Percentiles rank a stretch among this genome's conserved stretches.
Evolutionary conservation across 257 asterid genomes (phyloP).

Genomic region (Penstemon eatonii): DNA sequence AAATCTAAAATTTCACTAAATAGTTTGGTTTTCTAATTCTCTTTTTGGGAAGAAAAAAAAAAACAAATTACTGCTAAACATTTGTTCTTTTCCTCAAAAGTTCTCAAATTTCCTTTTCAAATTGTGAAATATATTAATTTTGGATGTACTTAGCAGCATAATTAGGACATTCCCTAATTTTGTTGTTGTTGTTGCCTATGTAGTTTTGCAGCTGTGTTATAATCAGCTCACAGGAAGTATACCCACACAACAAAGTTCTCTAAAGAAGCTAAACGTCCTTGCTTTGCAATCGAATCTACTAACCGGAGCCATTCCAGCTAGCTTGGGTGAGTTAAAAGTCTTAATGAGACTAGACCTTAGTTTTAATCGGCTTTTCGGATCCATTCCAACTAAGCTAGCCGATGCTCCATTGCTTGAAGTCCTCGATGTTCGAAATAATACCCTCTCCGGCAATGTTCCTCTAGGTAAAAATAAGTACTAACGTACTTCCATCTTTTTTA

Average conservation of each 20-base stretch:
- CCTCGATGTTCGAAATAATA: constrained; percentile 72
- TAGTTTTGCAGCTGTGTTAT: constrained; percentile 92
- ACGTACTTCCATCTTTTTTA: neutral
- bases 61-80: neutral
- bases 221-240: constrained; percentile 79
- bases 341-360: constrained; percentile 78
- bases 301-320: constrained; percentile 93
- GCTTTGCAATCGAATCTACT: constrained; percentile 76
- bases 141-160: neutral
- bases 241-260: constrained; percentile 66
- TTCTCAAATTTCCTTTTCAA: neutral
- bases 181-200: constrained; percentile 10
- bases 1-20: neutral
- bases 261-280: constrained; percentile 69
- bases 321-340: constrained; percentile 68
- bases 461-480: constrained; percentile 51
- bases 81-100: neutral
- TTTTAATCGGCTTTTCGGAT: constrained; percentile 73
- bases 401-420: constrained; percentile 78
- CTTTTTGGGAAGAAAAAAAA: neutral
- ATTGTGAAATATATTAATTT: constrained; percentile 9
- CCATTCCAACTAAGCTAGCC: constrained; percentile 80
- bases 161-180: too few relatives aligned
- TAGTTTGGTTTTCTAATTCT: neutral
- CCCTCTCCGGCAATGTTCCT: constrained; percentile 93